phyloP scores from a whole-genome alignment of 192 early-diverging fungal genomes.

The Linnemannia elongata region DNA sequence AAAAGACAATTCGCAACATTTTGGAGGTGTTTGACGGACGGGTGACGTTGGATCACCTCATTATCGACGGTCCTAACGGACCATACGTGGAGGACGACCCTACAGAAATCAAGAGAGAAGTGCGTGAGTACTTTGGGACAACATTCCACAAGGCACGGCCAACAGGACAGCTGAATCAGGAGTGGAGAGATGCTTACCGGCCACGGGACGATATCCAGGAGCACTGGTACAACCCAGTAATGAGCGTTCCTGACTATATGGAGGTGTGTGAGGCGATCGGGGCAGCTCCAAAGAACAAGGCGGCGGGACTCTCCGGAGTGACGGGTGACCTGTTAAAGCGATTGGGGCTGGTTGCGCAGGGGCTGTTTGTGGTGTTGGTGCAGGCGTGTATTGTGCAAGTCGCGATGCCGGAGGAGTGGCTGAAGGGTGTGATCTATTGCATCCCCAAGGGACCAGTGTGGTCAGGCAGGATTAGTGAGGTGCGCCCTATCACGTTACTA shows the following conservation, averaged over 20 bases:
- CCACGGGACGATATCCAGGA: conserved; percentile 1
- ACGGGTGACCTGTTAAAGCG: conserved; percentile 11
- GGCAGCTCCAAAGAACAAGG: background rate
- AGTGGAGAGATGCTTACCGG: no score
- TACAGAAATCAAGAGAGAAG: no score
- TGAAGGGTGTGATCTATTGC: conserved; percentile 21
- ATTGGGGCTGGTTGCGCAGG: background rate
- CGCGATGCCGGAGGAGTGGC: conserved; percentile 12
- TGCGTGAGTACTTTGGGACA: no score
- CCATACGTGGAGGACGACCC: no score
- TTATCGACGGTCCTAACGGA: no score
- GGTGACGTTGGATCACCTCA: no score
- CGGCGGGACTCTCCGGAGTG: conserved; percentile 1
- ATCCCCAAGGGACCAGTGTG: conserved; percentile 20
- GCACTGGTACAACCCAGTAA: background rate
- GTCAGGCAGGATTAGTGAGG: conserved; percentile 23
- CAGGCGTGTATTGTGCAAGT: conserved; percentile 21
- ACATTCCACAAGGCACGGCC: no score
- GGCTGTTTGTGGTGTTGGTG: background rate
- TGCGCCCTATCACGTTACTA: conserved; percentile 18
- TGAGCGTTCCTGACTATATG: background rate
- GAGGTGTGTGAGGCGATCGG: background rate
- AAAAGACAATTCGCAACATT: no score
- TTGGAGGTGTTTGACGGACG: no score
- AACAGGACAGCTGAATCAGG: no score